Base-by-base conservation (phyloP, 768 basidiomycete genomes). In the Amanita phalloides region DNA sequence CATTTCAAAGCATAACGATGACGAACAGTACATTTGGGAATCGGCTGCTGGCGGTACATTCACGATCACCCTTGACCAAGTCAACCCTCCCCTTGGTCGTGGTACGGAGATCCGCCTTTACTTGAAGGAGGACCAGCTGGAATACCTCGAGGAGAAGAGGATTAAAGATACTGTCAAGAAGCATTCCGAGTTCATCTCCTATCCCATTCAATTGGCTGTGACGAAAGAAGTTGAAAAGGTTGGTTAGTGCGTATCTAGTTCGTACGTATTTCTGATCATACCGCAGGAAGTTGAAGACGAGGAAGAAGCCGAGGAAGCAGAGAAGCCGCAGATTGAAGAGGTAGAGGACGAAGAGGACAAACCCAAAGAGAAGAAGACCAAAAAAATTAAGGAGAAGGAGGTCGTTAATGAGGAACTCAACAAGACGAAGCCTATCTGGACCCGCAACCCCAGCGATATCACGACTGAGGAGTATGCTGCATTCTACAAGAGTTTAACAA, bases 21-120 rank as follows among this genome's bases (percentile, higher is more conserved):
- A 98, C 68, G 96, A 98, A 74, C 95, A 98, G 71, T 98, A 99
- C 76, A 93, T 99, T 71, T 99, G 95, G 96, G 95, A 99, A 79
- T 99, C 95, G n/a, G 87, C 96, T 57, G 95, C 95, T 30, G 96
- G 95, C 66, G 96, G 95, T 52, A 99, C 95, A 48, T 99, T 98
- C 77, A 98, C 96, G 64, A 96, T 99, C 74, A 96, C 94, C 45
- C 85, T 74, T 53, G 95, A 98, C 69, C 89, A 82, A 55, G 71
- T 85, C 66, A 94, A 94, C 75, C 83, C 86, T 21, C 79, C 89
- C 57, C 79, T 99, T 52, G 90, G 89, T 53, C 94, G 96, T 66
- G 95, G 96, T 71, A 85, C 88, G 45, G 90, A 95, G 71, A 80
- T 95, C 62, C 84, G 84, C 57, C 84, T 95, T 55, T 90, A 73